Evolutionary conservation across 305 asterid species (phyloP), one percentile per base, ranked within the genome.

Genomic region (Petunia hybrid): DNA sequence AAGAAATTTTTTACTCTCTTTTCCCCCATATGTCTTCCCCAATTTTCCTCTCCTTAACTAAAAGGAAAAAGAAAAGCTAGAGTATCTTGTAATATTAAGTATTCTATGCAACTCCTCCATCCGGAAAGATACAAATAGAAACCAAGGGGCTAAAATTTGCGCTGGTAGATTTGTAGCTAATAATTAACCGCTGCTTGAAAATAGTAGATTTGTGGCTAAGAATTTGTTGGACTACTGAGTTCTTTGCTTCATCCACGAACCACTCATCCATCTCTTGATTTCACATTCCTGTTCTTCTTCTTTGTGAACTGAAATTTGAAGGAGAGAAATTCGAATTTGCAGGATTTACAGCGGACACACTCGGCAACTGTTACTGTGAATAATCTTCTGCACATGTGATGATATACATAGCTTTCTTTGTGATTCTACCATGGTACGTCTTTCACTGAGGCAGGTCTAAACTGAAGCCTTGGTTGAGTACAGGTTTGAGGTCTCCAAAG

Each of bases 311-410:
- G 77, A 41, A 51, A 36, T 36, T 74, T 43, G 4, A 69, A 39
- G 4, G 4, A 12, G 79, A 56, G 70, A 64, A 36, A 46, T 59
- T 59, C 71, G 77, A 76, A 79, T 79, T 85, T 87, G 89, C 95
- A 92, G 97, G 97, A 92, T 87, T 80, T 92, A 86, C 97, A 88
- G 85, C 85, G 92, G 80, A 91, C 97, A 39, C 88, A 89, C 85
- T 92, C 97, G 2, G 95, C 79, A 16, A 80, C 85, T 22, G 90
- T 91, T 80, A 92, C 97, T 77, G 94, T 92, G 93, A 92, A 92
- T 91, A 92, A 92, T 89, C 95, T 92, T 76, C 76, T 92, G 81
- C 97, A 89, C 85, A 89, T 91, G 92, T 88, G 87, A 86, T 74
- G 31, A 22, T 74, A 74, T 38, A 13, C 64, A 53, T 74, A 53